These are phyloP conservation scores for Trichosporon sp. DNA, from an alignment of 1,284 basidiomycete genomes.

Conservation along the genomic window DNA sequence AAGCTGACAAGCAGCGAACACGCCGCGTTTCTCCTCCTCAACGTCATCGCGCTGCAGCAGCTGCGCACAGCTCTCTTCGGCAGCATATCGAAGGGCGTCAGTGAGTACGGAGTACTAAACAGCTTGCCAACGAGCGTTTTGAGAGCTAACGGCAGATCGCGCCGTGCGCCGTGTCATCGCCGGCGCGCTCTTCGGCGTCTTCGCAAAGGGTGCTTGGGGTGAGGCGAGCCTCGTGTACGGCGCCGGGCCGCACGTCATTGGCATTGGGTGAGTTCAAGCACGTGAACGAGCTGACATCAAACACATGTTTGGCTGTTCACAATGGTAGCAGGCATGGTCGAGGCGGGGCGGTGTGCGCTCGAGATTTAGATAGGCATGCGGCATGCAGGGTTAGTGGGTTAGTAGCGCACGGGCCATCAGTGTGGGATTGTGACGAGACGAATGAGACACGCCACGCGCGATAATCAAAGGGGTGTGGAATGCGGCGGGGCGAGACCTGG, in stretches of 20 bases:
- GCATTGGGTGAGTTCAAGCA: background rate
- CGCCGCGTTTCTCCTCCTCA: slow-evolving; percentile 9
- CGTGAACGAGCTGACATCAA: background rate
- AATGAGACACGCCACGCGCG: background rate
- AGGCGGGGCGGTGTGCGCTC: slow-evolving; percentile 3
- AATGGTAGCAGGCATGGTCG: background rate
- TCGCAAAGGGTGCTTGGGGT: background rate
- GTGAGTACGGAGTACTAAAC: background rate
- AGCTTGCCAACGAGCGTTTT: background rate
- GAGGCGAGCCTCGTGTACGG: slow-evolving; percentile 10
- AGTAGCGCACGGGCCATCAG: background rate
- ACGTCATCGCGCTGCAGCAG: slow-evolving; percentile 1
- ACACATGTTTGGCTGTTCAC: background rate
- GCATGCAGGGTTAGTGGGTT: background rate
- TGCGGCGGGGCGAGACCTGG: background rate
- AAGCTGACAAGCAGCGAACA: background rate
- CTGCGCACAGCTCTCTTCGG: background rate
- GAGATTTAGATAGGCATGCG: background rate
- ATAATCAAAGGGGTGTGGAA: background rate
- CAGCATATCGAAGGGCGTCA: background rate
- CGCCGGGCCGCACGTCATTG: background rate
- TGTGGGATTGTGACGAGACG: background rate
- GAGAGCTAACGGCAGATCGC: background rate
- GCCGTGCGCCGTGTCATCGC: background rate
- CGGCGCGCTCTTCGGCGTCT: background rate